phyloP scores from a whole-genome alignment of 352 stramenopile species.

The Phytophthora europaea region DNA sequence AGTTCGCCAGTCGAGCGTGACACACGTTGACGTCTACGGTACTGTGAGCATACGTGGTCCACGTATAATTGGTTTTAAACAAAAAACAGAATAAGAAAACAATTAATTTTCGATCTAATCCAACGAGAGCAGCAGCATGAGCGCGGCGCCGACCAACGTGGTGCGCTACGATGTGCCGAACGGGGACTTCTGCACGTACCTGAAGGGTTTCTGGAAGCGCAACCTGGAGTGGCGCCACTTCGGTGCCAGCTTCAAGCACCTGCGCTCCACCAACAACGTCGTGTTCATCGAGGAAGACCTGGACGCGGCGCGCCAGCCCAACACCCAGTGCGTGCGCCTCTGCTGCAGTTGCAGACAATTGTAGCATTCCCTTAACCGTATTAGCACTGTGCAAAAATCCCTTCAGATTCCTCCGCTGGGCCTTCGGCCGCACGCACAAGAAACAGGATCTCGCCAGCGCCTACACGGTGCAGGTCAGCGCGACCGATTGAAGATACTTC shows the following conservation, averaged over 20 bases:
- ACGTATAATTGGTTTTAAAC: background rate
- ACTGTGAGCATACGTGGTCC: constrained; percentile 9
- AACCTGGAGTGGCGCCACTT: constrained; percentile 88
- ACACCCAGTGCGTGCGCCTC: constrained; percentile 56
- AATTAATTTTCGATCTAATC: background rate
- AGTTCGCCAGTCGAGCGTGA: background rate
- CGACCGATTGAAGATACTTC: background rate
- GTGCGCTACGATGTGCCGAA: constrained; percentile 67
- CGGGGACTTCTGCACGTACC: constrained; percentile 75
- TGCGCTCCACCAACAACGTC: constrained; percentile 86
- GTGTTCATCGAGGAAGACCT: constrained; percentile 83
- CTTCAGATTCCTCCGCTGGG: constrained; percentile 84
- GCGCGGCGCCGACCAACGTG: constrained; percentile 35
- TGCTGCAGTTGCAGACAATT: background rate
- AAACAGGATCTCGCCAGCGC: constrained; percentile 76
- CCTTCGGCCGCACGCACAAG: constrained; percentile 77
- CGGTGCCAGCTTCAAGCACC: constrained; percentile 77
- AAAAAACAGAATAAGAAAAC: background rate
- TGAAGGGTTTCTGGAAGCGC: constrained; percentile 87
- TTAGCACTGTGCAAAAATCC: background rate
- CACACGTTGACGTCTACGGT: constrained; percentile 26
- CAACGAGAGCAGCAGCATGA: constrained; percentile 27
- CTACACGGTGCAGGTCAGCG: constrained; percentile 80
- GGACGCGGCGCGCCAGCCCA: constrained; percentile 75
- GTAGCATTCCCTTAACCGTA: background rate